Base-by-base conservation (phyloP, 2,329 filamentous ascomycete species). In the Hypocrella siamensis region DNA sequence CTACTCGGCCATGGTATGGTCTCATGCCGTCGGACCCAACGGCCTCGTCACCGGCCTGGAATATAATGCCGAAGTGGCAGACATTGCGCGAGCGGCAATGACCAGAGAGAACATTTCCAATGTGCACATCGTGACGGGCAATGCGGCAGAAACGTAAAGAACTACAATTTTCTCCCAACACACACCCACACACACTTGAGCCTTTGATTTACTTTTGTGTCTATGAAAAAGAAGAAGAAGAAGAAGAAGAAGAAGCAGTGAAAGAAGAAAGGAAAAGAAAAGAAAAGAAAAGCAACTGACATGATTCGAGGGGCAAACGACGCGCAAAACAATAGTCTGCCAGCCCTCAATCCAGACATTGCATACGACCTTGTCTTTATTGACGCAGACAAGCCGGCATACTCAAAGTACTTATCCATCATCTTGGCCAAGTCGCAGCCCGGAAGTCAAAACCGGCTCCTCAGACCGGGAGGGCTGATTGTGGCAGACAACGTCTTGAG, bases 321-420 rank as follows among this genome's bases (percentile, higher is more conserved):
- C 17, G 17, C 15, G 14, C 18, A 22, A 32, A 38, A 16, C 47
- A 54, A 4, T 39, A 56, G 36, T 40, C 48, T 35, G 34, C 45
- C 22, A 46, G 58, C 54, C 22, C 40, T 51, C 19, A 26, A 31
- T 19, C 39, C 43, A 17, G 26, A 18, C 8, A 35, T 40, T 40
- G 61, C 66, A 4, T 70, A 64, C 40, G 66, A 70, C 44, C 47
- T 68, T 28, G 54, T 69, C 43, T 70, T 70, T 44, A 56, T 69
- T 37, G 65, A 69, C 35, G 65, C 65, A 17, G 56, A 70, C 35
- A 70, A 70, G 49, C 49, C 54, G 0, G 61, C 59, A n/a, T 68
- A 70, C 42, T 57, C 60, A 0, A 44, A 42, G 6, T 70, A 69
- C 43, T 51, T 70, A 24, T 43, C 49, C 15, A 49, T 56, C 19